Percentiles rank a stretch among this genome's conserved stretches.
Conservation (phyloP, 495 filamentous ascomycete genomes). For the Penicillium subrubescens region DNA sequence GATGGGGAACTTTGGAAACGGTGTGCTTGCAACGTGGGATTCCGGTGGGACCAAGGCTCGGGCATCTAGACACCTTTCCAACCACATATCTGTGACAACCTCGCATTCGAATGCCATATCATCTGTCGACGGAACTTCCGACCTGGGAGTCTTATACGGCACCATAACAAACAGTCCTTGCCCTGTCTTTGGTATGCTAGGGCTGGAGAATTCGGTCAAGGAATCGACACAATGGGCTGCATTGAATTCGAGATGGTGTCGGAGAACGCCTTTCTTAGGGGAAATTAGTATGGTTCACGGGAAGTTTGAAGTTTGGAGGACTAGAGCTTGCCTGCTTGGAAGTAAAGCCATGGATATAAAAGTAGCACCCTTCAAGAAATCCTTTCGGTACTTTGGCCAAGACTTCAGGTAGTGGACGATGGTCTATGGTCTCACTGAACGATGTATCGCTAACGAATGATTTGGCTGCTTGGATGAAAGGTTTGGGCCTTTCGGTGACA, state of each 20-base stretch:
- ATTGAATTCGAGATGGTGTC: conserved; percentile 55
- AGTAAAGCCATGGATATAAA: conserved; percentile 69
- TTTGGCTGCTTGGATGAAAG: conserved; percentile 38
- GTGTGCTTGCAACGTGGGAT: conserved; percentile 70
- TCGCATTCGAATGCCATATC: conserved; percentile 47
- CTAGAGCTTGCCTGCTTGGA: conserved; percentile 49
- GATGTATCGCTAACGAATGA: conserved; percentile 48
- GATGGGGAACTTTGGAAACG: conserved; percentile 71
- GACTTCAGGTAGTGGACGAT: conserved; percentile 22
- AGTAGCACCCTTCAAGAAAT: conserved; percentile 47
- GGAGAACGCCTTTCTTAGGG: conserved; percentile 45
- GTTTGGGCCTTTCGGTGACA: conserved; percentile 15
- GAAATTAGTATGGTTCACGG: conserved; percentile 14
- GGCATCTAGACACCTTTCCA: conserved; percentile 81
- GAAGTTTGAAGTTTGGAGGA: background rate
- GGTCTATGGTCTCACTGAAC: conserved; percentile 30
- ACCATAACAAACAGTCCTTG: conserved; percentile 55
- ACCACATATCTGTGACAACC: conserved; percentile 87
- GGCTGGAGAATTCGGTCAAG: conserved; percentile 41
- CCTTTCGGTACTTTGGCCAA: conserved; percentile 25
- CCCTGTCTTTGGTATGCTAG: conserved; percentile 42
- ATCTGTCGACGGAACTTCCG: conserved; percentile 41
- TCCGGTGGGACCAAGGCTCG: conserved; percentile 70
- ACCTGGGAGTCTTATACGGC: conserved; percentile 49
- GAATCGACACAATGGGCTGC: conserved; percentile 51